phyloP scores from a whole-genome alignment of 2,329 filamentous ascomycete species.

The Xylariaceae sp. region DNA sequence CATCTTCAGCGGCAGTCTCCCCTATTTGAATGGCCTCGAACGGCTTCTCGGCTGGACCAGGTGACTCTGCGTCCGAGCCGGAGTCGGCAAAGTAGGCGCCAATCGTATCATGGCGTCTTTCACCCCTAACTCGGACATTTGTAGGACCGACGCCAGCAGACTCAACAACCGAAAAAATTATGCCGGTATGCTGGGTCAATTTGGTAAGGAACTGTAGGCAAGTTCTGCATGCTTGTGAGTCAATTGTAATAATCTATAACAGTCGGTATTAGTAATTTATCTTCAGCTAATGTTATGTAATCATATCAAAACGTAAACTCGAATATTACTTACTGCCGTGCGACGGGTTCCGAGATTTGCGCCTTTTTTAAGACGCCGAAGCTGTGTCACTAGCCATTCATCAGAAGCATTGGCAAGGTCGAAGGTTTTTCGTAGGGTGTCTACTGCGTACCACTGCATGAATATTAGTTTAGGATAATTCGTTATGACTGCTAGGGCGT shows the following conservation, averaged over 20 bases:
- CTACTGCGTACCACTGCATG: conserved; percentile 12
- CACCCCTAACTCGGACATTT: conserved; percentile 22
- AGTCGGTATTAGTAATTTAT: too few relatives aligned
- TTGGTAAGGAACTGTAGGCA: conserved; percentile 32
- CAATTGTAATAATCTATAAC: conserved; percentile 35
- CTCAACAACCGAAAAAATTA: conserved; percentile 25
- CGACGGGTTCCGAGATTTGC: conserved; percentile 16
- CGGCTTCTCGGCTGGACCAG: conserved; percentile 7
- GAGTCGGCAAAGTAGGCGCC: conserved; percentile 26
- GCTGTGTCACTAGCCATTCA: conserved; percentile 15
- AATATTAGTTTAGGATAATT: not conserved
- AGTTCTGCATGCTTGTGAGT: conserved; percentile 30
- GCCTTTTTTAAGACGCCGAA: conserved; percentile 18
- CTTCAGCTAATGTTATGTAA: too few relatives aligned
- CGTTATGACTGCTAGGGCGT: not conserved
- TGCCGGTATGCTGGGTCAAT: conserved; percentile 27
- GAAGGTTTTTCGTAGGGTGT: not conserved
- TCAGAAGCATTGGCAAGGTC: not conserved
- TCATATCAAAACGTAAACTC: too few relatives aligned
- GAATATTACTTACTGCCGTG: too few relatives aligned
- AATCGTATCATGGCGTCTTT: conserved; percentile 24
- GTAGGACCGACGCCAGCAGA: conserved; percentile 29
- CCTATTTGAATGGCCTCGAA: not conserved
- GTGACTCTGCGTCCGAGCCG: too few relatives aligned
- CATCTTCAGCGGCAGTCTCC: not conserved